Evolutionary conservation across 805 yeast species (phyloP).

Genomic region (Tetrapisispora namnaoensis): DNA sequence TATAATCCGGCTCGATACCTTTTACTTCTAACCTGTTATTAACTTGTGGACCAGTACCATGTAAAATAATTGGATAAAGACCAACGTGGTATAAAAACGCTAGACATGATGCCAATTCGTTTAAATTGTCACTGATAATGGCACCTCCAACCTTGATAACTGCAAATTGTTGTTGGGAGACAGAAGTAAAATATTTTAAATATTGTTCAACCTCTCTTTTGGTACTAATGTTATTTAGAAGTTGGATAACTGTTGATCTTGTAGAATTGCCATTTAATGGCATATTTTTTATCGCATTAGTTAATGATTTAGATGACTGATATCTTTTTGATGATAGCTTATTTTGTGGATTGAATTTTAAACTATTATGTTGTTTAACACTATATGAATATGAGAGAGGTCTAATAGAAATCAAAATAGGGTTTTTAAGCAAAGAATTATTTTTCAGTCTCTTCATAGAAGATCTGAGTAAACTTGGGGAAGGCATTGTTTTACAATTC

Average conservation of each 20-base stretch:
- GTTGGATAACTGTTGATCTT: constrained; percentile 90
- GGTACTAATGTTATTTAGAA: constrained; percentile 91
- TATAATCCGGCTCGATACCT: constrained; percentile 92
- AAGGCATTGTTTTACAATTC: constrained; percentile 14
- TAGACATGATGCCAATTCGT: constrained; percentile 88
- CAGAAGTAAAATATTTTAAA: constrained; percentile 91
- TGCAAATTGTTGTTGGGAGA: constrained; percentile 93
- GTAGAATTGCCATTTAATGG: constrained; percentile 34
- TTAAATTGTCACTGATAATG: constrained; percentile 86
- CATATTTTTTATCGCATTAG: constrained; percentile 7
- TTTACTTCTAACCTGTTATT: constrained; percentile 86
- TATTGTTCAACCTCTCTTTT: constrained; percentile 98
- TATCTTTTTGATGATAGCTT: constrained; percentile 5
- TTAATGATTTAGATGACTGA: constrained; percentile 18
- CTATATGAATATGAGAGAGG: neutral
- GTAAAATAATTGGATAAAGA: constrained; percentile 89
- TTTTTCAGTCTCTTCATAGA: constrained; percentile 21
- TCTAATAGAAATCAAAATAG: constrained; percentile 11
- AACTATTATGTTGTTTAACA: neutral
- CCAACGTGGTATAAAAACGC: constrained; percentile 97
- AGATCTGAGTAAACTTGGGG: constrained; percentile 18
- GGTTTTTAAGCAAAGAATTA: constrained; percentile 11
- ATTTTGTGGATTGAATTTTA: too few species aligned
- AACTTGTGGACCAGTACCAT: constrained; percentile 99
- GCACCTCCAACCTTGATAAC: constrained; percentile 99